Percentiles rank a stretch among this genome's conserved stretches.
phyloP scores from a whole-genome alignment of 75 land plant species.

The Picea sitchensis region DNA sequence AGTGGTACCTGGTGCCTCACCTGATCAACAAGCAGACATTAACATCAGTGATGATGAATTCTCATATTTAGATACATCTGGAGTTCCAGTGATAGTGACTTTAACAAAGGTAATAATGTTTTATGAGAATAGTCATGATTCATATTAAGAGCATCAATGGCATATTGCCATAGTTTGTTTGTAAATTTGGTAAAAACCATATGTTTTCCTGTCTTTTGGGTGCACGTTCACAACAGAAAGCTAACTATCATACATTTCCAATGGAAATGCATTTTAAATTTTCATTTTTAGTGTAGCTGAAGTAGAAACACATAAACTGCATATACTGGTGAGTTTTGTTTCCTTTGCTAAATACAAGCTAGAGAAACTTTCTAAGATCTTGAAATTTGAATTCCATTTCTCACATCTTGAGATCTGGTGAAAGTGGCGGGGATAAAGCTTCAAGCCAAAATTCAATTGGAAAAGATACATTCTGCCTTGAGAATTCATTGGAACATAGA shows the following conservation, averaged over 20 bases:
- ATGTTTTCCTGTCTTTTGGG: not conserved
- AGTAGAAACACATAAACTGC: too few species aligned
- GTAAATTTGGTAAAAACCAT: not conserved
- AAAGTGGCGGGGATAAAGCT: not conserved
- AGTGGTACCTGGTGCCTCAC: conserved; percentile 38
- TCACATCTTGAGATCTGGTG: not conserved
- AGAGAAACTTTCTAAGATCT: not conserved
- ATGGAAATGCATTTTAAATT: not conserved
- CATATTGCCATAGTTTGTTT: not conserved
- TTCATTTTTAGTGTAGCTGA: not conserved
- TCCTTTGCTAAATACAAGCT: too few species aligned
- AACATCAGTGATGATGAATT: conserved; percentile 89
- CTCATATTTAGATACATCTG: conserved; percentile 74
- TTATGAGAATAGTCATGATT: not conserved
- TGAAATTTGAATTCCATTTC: not conserved
- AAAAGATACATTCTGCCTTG: conserved; percentile 3
- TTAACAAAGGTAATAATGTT: conserved; percentile 67
- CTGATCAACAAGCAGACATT: conserved; percentile 78
- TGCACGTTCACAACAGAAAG: not conserved
- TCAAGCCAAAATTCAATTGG: not conserved
- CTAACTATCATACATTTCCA: not conserved
- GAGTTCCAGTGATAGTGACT: conserved; percentile 80
- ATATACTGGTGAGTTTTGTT: too few species aligned
- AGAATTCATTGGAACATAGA: not conserved
- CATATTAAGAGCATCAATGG: not conserved